Evolutionary conservation across 441 rosid genomes (phyloP), one percentile per base, ranked within the genome.

Genomic region (Arabidopsis hybrid): DNA sequence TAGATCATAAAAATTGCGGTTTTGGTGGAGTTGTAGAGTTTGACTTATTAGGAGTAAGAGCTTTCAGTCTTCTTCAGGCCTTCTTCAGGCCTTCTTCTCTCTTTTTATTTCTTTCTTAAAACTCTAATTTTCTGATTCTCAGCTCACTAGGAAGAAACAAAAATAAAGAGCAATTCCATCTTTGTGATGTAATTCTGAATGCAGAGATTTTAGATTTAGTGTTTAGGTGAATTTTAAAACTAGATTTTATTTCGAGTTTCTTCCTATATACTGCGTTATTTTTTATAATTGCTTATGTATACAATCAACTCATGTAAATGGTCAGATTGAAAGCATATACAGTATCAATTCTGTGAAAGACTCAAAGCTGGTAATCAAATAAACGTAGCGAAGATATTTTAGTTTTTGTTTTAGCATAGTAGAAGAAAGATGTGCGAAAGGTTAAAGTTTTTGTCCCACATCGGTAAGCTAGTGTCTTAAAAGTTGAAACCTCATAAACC

Each of bases 161-260:
- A 59, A 75, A 68, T 34, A 68, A 50, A 68, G 69, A 68, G 42
- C 26, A 42, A 51, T 66, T 58, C 38, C 72, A 61, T n/a, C 39
- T 67, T 58, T 21, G 52, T 42, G 60, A 50, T 39, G 17, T 53
- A 47, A 63, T 59, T 51, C 55, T 52, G 13, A 63, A 42, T 34
- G 56, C 47, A 53, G 47, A 53, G 47, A 8, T 63, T 71, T 8
- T 71, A 35, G 29, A 57, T 40, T 53, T 64, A 51, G 35, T 49
- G 51, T 60, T 39, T 8, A 60, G 43, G 60, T 69, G 12, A 35
- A n/a, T 59, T 2, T 2, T 6, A 47, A 12, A 45, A 17, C 26
- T 69, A 7, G 0, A 12, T 39, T 4, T 10, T 14, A 34, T 34
- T 40, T 53, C 6, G 10, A 26, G 14, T 10, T 18, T 10, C 40